Base-by-base conservation (phyloP, 495 filamentous ascomycete species). In the Aspergillus egyptiacus region DNA sequence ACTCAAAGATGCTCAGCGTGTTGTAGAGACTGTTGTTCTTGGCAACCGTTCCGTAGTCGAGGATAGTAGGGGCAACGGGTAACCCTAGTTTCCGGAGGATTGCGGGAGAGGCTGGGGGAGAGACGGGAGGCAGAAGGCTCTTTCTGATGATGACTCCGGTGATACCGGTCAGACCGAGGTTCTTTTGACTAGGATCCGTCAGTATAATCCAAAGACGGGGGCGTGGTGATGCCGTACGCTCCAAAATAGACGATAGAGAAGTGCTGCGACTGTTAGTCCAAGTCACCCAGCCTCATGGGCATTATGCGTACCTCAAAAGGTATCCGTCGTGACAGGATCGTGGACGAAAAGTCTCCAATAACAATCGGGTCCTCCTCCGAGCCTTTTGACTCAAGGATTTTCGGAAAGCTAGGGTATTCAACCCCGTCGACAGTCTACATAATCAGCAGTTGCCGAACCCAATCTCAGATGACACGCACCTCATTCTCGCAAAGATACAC, bases 401-500 rank as follows among this genome's bases (percentile, higher is more conserved):
- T 65, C 11, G 91, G 91, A 59, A 94, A 89, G 3, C 53, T 60
- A 11, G 85, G 88, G 59, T 91, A 96, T 61, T 97, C 91, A n/a
- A 96, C 88, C 39, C 93, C 91, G 65, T 96, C 91, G 7, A 74
- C 71, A 5, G 69, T 71, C 59, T 57, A 23, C 17, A 22, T 11
- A 37, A 15, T 27, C 9, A 37, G 51, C 28, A 41, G 19, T 24
- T 11, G 11, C 19, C 6, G n/a, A 19, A 20, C 3, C 35, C 7
- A 6, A 4, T 17, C 2, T 33, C 23, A 6, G 18, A 6, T 24
- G 20, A 1, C 7, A 27, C 34, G 4, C 13, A 91, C 87, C 74
- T 96, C 91, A 54, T 96, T 96, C 65, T 93, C 88, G 67, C 91
- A 96, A 59, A 81, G 88, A 68, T 96, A 96, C 5, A 90, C 83